Evolutionary conservation across 345 rosid genomes (phyloP), one percentile per base, ranked within the genome.

Genomic region (Camelina hispida): DNA sequence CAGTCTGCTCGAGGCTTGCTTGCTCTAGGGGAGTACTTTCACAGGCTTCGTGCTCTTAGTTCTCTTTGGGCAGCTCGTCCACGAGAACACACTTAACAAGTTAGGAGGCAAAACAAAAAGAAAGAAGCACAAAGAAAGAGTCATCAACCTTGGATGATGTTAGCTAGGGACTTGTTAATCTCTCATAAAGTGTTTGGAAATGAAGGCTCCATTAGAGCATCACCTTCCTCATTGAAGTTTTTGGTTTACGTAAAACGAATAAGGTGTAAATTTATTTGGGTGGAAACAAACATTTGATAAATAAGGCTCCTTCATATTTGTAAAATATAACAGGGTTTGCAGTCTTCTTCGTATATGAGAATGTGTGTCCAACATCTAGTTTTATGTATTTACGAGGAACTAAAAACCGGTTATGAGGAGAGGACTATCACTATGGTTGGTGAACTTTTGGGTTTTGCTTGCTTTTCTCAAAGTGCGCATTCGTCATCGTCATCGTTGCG

Each of bases 31-130:
- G 92, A 90, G 62, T 94, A 90, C 73, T 89, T 87, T 73, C 86
- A 84, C 55, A 87, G 94, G 54, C 96, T 95, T 15, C 97, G 99
- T 76, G 96, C 98, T 48, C 89, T 95, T 11, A 92, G 94, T 70
- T 87, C 97, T 7, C 98, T 95, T 6, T 95, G 96, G 93, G 82
- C 96, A 46, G 93, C 97, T 70, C 92, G 94, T 47, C 94, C 97
- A 56, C 79, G 66, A 25, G 96, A 87, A 72, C 73, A 78, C 13
- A 70, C 87, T 65, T 87, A 77, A 60, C 50, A 68, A 62, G 50
- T 10, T 76, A 55, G 68, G 48, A 52, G 28, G 6, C 55, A 50
- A 50, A 50, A 17, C 23, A 17, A 50, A 50, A 23, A 50, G 23
- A 50, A 48, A 48, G 53, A 48, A 44, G 50, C 18, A 44, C 50